Evolutionary conservation across 1,139 yeast species (phyloP), one percentile per base, ranked within the genome.

Genomic region (Hyphopichia fennica): DNA sequence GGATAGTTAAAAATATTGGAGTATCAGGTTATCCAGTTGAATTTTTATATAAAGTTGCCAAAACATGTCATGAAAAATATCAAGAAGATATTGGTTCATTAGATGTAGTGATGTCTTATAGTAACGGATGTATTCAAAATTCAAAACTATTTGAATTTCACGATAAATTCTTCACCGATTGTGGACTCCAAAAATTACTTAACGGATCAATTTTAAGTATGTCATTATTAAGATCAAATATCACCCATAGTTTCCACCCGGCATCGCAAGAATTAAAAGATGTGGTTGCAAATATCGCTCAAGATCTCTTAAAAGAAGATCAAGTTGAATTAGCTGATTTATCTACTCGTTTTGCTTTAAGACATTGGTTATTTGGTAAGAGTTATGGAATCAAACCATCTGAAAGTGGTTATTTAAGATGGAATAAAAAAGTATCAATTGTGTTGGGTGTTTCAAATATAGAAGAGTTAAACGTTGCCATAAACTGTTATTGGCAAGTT

Each of bases 171-270:
- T 60, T 73, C 39, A 44, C 52, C 1, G 80, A 79, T 2, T 80
- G 87, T 22, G 79, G 81, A 2, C 67, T 91, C 19, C 69, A 73
- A 46, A 63, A 72, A 46, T 62, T 91, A 18, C 63, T 84, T 58
- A 88, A 87, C 57, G 97, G 95, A 2, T 87, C 96, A 0, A 90
- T 95, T 35, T 70, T 91, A 48, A 82, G 93, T 45, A 91, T 91
- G 98, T 87, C 96, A 2, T 63, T 91, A 44, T 69, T 91, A 44
- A 75, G 96, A 47, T 76, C 85, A 0, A 81, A 73, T 20, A 67
- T 72, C 20, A 87, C 96, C 1, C 86, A 79, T 49, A 56, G 72
- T 1, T 91, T 90, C 73, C 98, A 91, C 57, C 97, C 97, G 0
- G 95, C 89, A 1, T 63, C 83, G 0, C 52, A 61, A n/a, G 76